Conservation (phyloP, 306 rosid species). For the Clitoria ternatea region DNA sequence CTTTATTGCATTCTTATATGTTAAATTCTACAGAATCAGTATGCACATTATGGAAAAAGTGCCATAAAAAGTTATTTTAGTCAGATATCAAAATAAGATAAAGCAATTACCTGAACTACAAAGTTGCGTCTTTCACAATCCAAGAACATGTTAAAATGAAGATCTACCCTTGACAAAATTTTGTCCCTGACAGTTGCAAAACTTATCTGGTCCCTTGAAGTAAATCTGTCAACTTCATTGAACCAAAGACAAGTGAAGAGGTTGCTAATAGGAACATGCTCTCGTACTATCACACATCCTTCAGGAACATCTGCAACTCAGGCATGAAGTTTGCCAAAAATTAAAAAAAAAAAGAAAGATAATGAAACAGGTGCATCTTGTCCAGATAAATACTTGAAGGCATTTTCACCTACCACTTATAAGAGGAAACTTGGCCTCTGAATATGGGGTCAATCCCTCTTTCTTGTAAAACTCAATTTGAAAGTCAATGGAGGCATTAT, state of each 20-base stretch:
- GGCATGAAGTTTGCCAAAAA: constrained; percentile 27
- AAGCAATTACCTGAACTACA: constrained; percentile 73
- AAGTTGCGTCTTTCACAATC: constrained; percentile 95
- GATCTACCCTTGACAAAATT: constrained; percentile 54
- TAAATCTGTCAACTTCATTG: constrained; percentile 97
- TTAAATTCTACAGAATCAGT: neutral
- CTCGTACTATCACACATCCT: constrained; percentile 85
- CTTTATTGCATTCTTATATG: constrained; percentile 12
- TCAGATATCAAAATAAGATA: constrained; percentile 3
- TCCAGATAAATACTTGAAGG: constrained; percentile 16
- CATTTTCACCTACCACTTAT: constrained; percentile 72
- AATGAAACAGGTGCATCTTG: neutral
- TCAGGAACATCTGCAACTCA: constrained; percentile 90
- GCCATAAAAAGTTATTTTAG: neutral
- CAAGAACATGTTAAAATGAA: constrained; percentile 75
- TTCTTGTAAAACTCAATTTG: constrained; percentile 79
- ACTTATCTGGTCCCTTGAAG: constrained; percentile 94
- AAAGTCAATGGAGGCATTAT: constrained; percentile 81
- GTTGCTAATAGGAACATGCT: constrained; percentile 91
- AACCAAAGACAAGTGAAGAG: constrained; percentile 94
- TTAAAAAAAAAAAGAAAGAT: neutral
- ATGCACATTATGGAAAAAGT: neutral
- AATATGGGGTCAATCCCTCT: constrained; percentile 86
- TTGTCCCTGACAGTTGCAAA: constrained; percentile 79
- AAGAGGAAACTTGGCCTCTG: constrained; percentile 87